These are phyloP conservation scores for Triticum timopheevii DNA, from an alignment of 176 grass and related monocot species.

Conservation along the genomic window DNA sequence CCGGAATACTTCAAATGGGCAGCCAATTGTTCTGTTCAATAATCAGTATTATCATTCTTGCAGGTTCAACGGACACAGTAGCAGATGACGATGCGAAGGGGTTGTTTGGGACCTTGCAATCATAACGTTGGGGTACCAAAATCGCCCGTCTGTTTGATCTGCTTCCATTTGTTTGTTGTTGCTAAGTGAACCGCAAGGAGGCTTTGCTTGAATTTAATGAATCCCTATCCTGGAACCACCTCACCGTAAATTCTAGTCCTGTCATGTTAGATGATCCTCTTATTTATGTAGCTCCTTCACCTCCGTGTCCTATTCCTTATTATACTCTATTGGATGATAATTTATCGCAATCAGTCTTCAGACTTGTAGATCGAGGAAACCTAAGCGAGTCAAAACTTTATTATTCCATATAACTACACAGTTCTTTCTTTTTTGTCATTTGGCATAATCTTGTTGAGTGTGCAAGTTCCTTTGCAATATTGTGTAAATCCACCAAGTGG, in stretches of 20 bases:
- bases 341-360: background rate
- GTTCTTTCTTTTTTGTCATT: background rate
- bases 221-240: slow-evolving; percentile 18
- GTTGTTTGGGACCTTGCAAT: slow-evolving; percentile 45
- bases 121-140: background rate
- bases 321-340: background rate
- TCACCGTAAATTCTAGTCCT: slow-evolving; percentile 41
- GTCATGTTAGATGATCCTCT: slow-evolving; percentile 31
- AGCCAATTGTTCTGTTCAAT: slow-evolving; percentile 2
- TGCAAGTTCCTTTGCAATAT: background rate
- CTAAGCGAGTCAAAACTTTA: background rate
- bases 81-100: background rate
- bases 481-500: background rate
- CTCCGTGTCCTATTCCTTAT: slow-evolving; percentile 27
- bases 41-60: slow-evolving; percentile 11
- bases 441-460: background rate
- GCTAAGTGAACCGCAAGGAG: slow-evolving; percentile 11
- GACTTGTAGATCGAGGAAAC: slow-evolving; percentile 19
- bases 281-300: slow-evolving; percentile 6
- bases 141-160: background rate
- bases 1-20: background rate
- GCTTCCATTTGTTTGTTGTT: slow-evolving; percentile 22
- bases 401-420: background rate
- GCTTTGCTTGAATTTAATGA: background rate
- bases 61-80: slow-evolving; percentile 9